Evolutionary conservation across 352 stramenopile species (phyloP).

Genomic region (Phytophthora foliorum): DNA sequence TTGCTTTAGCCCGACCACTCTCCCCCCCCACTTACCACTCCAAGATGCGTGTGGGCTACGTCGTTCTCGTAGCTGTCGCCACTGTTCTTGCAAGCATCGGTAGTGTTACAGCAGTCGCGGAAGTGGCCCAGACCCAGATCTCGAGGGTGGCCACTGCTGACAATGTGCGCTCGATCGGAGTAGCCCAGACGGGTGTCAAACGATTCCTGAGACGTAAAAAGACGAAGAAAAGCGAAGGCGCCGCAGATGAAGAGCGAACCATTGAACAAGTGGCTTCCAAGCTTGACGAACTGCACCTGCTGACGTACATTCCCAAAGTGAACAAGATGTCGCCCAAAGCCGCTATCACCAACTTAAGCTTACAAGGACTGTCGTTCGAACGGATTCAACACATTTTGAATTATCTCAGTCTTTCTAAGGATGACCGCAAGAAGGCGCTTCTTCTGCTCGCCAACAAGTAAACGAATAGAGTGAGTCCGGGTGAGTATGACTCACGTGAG

Average conservation of each 20-base stretch:
- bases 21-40: not conserved
- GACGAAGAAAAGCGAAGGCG: not conserved
- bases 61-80: not conserved
- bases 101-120: not conserved
- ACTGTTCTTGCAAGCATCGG: not conserved
- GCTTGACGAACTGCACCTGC: not conserved
- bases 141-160: not conserved
- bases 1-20: not conserved
- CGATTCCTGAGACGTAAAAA: not conserved
- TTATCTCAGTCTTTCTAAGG: not conserved
- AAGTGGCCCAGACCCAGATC: not conserved
- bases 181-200: not conserved
- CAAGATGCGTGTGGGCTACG: not conserved
- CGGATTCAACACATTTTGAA: not conserved
- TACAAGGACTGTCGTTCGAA: not conserved
- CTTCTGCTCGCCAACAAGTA: constrained; percentile 2
- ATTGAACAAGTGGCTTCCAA: not conserved
- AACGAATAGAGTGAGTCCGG: no score
- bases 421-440: not conserved
- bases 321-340: not conserved
- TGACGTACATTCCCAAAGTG: not conserved
- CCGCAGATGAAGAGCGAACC: not conserved
- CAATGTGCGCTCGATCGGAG: not conserved
- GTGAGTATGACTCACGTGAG: no score
- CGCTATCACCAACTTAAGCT: not conserved